phyloP scores from a whole-genome alignment of 352 stramenopile genomes.

The Sclerospora graminicola region DNA sequence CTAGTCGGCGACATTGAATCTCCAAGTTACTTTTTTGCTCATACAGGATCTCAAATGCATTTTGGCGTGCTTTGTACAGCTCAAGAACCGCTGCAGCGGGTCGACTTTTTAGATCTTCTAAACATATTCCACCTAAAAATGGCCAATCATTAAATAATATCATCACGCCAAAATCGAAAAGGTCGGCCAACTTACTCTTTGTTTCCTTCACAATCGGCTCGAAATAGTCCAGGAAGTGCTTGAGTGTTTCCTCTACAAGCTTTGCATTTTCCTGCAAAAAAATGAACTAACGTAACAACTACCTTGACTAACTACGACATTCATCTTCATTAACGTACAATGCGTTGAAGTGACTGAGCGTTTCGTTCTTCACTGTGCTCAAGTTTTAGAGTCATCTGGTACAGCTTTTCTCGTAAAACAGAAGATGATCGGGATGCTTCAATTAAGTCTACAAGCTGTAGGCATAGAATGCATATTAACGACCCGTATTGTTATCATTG shows the following conservation, averaged over 20 bases:
- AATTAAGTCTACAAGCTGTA: conserved; percentile 55
- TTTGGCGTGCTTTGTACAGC: conserved; percentile 44
- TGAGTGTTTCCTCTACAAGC: conserved; percentile 31
- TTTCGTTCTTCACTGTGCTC: conserved; percentile 44
- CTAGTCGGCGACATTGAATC: conserved; percentile 33
- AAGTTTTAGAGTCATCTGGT: conserved; percentile 41
- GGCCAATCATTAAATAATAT: conserved; percentile 4
- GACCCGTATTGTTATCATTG: not conserved
- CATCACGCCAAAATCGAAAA: not conserved
- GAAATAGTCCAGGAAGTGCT: conserved; percentile 39
- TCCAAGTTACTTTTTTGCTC: conserved; percentile 45
- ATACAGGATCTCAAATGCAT: conserved; percentile 48
- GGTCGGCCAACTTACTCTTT: conserved; percentile 22
- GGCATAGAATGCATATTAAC: not conserved
- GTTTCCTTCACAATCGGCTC: conserved; percentile 32
- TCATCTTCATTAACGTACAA: conserved; percentile 25
- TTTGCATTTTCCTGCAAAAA: conserved; percentile 25
- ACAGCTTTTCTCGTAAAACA: conserved; percentile 52
- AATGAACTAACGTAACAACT: not conserved
- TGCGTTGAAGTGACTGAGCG: conserved; percentile 27
- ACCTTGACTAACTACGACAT: too few species aligned
- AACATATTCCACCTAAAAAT: conserved; percentile 23
- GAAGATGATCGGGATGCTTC: conserved; percentile 51
- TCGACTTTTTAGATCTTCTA: conserved; percentile 33
- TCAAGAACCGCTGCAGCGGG: conserved; percentile 38